These are phyloP conservation scores for Syzygium oleosum DNA, from an alignment of 345 rosid genomes.

Conservation along the genomic window DNA sequence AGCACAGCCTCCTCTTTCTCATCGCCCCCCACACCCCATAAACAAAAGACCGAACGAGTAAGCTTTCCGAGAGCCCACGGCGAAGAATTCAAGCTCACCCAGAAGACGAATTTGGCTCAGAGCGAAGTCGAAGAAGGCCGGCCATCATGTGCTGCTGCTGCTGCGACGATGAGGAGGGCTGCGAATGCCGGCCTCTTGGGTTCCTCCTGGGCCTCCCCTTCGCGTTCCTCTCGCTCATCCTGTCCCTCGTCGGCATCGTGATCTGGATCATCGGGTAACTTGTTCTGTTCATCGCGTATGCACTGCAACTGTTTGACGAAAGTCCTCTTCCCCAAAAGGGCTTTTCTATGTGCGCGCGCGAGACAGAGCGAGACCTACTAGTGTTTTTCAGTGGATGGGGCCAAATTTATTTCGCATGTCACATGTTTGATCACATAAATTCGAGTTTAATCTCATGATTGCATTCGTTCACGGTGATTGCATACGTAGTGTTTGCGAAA, in stretches of 20 bases:
- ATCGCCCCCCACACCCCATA: background rate
- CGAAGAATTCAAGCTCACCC: background rate
- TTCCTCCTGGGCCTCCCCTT: slow-evolving; percentile 63
- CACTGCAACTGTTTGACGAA: background rate
- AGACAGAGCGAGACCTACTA: background rate
- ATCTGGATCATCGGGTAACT: slow-evolving; percentile 57
- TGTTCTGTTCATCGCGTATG: background rate
- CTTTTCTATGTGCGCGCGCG: background rate
- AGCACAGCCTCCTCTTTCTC: too few species aligned
- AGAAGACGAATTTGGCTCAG: background rate
- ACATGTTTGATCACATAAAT: background rate
- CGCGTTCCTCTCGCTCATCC: slow-evolving; percentile 44
- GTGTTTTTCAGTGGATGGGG: background rate
- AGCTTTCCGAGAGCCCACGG: background rate
- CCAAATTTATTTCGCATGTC: background rate
- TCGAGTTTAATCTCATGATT: background rate
- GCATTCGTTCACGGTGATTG: background rate
- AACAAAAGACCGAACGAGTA: background rate
- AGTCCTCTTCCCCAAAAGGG: background rate
- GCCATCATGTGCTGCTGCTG: slow-evolving; percentile 28
- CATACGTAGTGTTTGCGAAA: background rate
- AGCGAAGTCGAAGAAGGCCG: background rate
- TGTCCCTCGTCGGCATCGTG: slow-evolving; percentile 43
- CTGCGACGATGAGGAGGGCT: slow-evolving; percentile 24
- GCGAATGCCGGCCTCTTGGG: slow-evolving; percentile 58